These are phyloP conservation scores for Tylopilus cervinicoccineus DNA, from an alignment of 768 basidiomycete genomes.

Conservation along the genomic window DNA sequence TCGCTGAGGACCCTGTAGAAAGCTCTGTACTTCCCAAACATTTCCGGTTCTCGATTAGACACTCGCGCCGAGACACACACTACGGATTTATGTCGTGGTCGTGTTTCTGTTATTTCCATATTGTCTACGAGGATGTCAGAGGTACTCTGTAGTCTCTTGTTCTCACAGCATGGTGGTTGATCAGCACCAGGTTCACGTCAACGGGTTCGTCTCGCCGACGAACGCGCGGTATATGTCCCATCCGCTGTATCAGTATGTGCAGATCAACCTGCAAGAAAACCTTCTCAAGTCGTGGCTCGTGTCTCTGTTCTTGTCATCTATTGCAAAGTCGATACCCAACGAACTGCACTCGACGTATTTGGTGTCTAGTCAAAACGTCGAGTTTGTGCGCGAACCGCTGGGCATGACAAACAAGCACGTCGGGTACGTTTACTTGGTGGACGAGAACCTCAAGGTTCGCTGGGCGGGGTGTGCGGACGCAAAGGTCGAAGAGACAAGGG, in stretches of 20 bases:
- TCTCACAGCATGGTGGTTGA: not conserved
- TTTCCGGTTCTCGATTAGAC: constrained; percentile 66
- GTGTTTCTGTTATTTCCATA: constrained; percentile 77
- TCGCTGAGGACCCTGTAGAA: constrained; percentile 46
- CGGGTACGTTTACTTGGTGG: constrained; percentile 90
- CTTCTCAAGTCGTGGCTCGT: constrained; percentile 88
- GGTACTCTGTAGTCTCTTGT: constrained; percentile 37
- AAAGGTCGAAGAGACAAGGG: constrained; percentile 62
- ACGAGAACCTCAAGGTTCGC: constrained; percentile 76
- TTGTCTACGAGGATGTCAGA: constrained; percentile 87
- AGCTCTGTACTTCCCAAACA: constrained; percentile 89
- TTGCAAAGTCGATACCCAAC: constrained; percentile 63
- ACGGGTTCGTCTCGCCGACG: constrained; percentile 62
- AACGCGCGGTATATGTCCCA: constrained; percentile 48
- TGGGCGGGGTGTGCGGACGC: constrained; percentile 94
- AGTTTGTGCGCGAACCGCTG: constrained; percentile 77
- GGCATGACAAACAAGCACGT: constrained; percentile 88
- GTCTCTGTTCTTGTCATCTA: constrained; percentile 71
- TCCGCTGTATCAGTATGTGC: constrained; percentile 66
- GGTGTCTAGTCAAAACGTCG: constrained; percentile 80
- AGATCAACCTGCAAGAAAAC: constrained; percentile 95
- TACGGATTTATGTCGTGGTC: constrained; percentile 69
- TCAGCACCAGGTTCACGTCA: constrained; percentile 62
- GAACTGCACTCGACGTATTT: constrained; percentile 69
- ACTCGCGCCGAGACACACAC: constrained; percentile 61